Conservation (phyloP, 257 asterid genomes). For the Scutellaria baicalensis region DNA sequence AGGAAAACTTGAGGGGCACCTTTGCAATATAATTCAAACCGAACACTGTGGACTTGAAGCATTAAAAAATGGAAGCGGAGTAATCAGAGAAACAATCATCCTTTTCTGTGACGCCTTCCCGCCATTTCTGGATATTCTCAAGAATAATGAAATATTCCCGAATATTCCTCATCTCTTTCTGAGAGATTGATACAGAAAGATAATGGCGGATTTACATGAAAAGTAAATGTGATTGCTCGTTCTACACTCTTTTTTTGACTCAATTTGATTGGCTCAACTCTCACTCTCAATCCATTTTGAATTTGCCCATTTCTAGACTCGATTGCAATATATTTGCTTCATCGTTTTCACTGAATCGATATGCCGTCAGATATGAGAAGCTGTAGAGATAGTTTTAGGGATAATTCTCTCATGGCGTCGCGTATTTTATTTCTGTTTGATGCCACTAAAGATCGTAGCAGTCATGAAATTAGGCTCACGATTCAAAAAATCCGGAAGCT, state of each 20-base stretch:
- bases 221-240: neutral
- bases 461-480: constrained; percentile 30
- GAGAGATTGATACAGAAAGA: neutral
- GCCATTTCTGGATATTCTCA: constrained; percentile 8
- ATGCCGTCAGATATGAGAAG: constrained; percentile 21
- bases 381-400: neutral
- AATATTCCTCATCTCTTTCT: constrained; percentile 13
- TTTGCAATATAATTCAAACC: neutral
- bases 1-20: too few relatives aligned
- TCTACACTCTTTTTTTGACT: neutral
- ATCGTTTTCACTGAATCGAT: neutral
- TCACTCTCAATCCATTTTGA: neutral
- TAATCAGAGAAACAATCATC: neutral
- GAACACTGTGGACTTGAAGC: neutral
- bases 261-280: neutral
- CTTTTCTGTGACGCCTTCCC: constrained; percentile 4
- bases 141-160: neutral
- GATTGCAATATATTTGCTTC: neutral
- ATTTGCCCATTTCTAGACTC: neutral
- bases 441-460: constrained; percentile 47
- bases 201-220: neutral
- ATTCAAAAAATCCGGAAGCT: constrained; percentile 27
- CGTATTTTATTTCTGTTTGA: constrained; percentile 48
- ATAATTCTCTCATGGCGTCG: constrained; percentile 20
- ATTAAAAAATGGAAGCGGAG: constrained; percentile 2